These are phyloP conservation scores for Citrus cavaleriei DNA, from an alignment of 345 rosid genomes.

Conservation along the genomic window DNA sequence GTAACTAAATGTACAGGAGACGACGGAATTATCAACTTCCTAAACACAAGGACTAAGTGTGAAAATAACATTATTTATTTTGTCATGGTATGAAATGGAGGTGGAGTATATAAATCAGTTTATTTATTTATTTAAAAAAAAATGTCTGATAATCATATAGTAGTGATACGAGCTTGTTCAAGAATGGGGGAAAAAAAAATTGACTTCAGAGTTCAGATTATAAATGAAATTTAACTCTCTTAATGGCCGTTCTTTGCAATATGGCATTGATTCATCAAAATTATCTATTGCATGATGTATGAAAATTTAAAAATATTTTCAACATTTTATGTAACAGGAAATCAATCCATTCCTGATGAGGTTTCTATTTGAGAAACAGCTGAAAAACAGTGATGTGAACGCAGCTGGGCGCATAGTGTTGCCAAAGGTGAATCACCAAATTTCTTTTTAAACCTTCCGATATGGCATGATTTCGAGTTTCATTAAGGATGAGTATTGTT, in stretches of 20 bases:
- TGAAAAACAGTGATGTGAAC: slow-evolving; percentile 8
- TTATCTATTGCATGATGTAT: too few species aligned
- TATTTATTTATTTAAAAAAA: neutral
- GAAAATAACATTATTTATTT: neutral
- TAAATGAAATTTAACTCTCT: neutral
- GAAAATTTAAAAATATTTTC: too few species aligned
- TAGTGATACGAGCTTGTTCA: too few species aligned
- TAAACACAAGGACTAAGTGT: neutral
- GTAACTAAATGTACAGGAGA: neutral
- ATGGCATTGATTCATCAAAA: too few species aligned
- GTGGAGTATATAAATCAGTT: neutral
- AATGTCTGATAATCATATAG: neutral
- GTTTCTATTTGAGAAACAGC: slow-evolving; percentile 2
- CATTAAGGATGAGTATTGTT: neutral
- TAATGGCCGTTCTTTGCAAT: neutral
- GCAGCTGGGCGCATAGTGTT: slow-evolving; percentile 7
- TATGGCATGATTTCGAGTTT: neutral
- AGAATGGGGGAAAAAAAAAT: too few species aligned
- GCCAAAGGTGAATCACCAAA: neutral
- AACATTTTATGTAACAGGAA: slow-evolving; percentile 2
- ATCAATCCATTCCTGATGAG: neutral
- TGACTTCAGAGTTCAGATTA: neutral
- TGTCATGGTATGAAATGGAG: neutral
- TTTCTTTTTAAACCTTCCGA: neutral
- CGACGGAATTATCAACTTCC: neutral